phyloP scores from a whole-genome alignment of 257 asterid genomes.

The Scutellaria baicalensis region DNA sequence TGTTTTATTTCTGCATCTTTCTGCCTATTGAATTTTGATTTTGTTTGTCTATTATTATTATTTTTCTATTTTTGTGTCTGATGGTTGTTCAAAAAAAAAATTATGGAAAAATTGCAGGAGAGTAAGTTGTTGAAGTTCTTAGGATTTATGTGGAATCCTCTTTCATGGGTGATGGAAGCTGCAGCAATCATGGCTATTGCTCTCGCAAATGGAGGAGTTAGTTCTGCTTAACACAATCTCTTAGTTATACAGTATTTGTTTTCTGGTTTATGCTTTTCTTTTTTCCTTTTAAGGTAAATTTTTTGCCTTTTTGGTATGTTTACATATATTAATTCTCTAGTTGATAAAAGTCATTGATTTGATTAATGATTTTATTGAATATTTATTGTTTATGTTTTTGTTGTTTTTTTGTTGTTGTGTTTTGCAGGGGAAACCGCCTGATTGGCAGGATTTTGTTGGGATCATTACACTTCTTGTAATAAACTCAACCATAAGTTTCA shows the following conservation, averaged over 20 bases:
- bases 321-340: not conserved
- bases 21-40: not conserved
- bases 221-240: conserved; percentile 9
- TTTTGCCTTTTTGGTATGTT: not conserved
- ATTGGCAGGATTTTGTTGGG: conserved; percentile 59
- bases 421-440: conserved; percentile 44
- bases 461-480: conserved; percentile 41
- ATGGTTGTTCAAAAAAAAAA: not conserved
- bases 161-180: conserved; percentile 59
- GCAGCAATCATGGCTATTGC: conserved; percentile 59
- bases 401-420: no score
- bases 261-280: not conserved
- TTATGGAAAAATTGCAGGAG: conserved; percentile 28
- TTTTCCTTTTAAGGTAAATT: not conserved
- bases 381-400: not conserved
- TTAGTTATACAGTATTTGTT: not conserved
- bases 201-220: conserved; percentile 54
- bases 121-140: conserved; percentile 41
- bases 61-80: not conserved
- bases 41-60: not conserved
- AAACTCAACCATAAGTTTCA: conserved; percentile 55
- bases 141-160: conserved; percentile 58
- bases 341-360: not conserved
- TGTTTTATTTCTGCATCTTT: not conserved
- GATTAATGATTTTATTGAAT: not conserved